phyloP scores from a whole-genome alignment of 495 filamentous ascomycete species.

The Aspergillus saccharolyticus region DNA sequence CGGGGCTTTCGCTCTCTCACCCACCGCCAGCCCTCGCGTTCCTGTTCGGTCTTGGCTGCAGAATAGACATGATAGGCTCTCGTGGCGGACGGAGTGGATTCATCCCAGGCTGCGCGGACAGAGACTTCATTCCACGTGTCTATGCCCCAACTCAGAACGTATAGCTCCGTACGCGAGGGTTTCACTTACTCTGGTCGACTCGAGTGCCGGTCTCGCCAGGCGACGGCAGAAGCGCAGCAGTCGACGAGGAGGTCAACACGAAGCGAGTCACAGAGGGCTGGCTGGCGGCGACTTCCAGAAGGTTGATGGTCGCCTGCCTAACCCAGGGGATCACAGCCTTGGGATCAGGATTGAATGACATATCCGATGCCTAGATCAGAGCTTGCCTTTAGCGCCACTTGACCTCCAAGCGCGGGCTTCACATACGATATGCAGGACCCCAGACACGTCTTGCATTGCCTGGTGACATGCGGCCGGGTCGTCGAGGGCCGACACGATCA shows the following conservation, averaged over 20 bases:
- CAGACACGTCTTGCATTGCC: slow-evolving; percentile 15
- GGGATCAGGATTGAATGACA: slow-evolving; percentile 35
- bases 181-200: not conserved
- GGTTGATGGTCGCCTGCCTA: slow-evolving; percentile 32
- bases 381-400: not conserved
- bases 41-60: slow-evolving; percentile 51
- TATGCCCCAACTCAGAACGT: slow-evolving; percentile 7
- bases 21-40: slow-evolving; percentile 51
- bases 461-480: slow-evolving; percentile 36
- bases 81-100: not conserved
- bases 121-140: slow-evolving; percentile 44
- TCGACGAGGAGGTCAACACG: slow-evolving; percentile 49
- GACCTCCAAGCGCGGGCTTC: not conserved
- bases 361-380: slow-evolving; percentile 23
- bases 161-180: not conserved
- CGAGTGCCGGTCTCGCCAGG: not conserved
- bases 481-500: slow-evolving; percentile 27
- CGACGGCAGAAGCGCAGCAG: slow-evolving; percentile 29
- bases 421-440: slow-evolving; percentile 34
- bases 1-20: slow-evolving; percentile 40
- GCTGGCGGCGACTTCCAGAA: slow-evolving; percentile 41
- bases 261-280: slow-evolving; percentile 43
- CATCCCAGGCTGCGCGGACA: slow-evolving; percentile 37
- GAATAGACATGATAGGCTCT: slow-evolving; percentile 44
- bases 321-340: slow-evolving; percentile 39